A percentile compares a stretch with the other conserved stretches of the same genome.
Evolutionary conservation across 2,329 filamentous ascomycete genomes (phyloP).

Genomic region (Fonsecaea erecta): DNA sequence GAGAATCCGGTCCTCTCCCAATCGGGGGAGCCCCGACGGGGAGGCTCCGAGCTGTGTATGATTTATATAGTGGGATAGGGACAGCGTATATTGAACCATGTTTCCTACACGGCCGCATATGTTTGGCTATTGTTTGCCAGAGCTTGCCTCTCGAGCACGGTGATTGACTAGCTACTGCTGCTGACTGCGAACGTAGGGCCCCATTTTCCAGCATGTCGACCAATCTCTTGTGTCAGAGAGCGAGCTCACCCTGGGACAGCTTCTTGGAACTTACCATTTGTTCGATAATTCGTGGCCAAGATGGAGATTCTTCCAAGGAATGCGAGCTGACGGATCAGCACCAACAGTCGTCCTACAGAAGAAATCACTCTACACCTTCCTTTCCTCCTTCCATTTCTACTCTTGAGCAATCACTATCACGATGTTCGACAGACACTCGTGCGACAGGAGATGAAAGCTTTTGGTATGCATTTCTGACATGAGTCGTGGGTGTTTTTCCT

Average conservation of each 20-base stretch:
- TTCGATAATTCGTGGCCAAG: background rate
- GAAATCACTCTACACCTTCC: background rate
- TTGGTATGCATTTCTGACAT: background rate
- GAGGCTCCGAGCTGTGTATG: background rate
- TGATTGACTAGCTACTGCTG: background rate
- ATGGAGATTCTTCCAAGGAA: background rate
- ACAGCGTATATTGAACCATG: background rate
- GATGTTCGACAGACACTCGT: background rate
- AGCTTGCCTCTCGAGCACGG: background rate
- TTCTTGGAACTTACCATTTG: background rate
- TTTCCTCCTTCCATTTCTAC: background rate
- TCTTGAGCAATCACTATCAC: background rate
- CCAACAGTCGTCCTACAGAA: background rate
- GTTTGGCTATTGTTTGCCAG: background rate
- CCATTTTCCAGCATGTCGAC: background rate
- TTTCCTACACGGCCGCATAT: background rate
- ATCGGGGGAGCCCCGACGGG: slow-evolving; percentile 5
- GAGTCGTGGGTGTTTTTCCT: background rate
- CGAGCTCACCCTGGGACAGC: background rate
- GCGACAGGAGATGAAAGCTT: background rate
- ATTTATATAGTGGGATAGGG: background rate
- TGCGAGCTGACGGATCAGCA: background rate
- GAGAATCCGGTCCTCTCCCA: background rate
- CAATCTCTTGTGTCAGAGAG: background rate
- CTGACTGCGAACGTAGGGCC: background rate